A percentile compares a stretch with the other conserved stretches of the same genome.
These are phyloP conservation scores for Nicotiana benthamiana DNA, from an alignment of 257 asterid genomes.

Conservation along the genomic window DNA sequence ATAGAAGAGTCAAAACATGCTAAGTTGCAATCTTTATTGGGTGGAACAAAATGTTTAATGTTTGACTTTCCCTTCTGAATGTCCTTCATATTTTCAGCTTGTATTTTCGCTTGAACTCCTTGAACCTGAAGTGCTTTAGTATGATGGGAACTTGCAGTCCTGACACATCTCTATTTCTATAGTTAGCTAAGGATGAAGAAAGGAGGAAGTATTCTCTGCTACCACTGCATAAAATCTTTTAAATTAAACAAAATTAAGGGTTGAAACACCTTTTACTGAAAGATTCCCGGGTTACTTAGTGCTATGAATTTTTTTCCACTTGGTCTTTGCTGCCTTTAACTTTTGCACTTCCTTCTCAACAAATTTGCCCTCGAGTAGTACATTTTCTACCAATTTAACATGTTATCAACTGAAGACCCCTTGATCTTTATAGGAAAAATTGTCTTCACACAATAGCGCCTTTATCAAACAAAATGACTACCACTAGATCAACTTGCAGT, in stretches of 20 bases:
- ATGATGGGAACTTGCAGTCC: neutral
- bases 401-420: neutral
- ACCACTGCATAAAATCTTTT: neutral
- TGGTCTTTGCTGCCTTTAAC: neutral
- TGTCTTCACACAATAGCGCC: neutral
- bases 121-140: neutral
- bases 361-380: neutral
- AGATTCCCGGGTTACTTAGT: neutral
- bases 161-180: neutral
- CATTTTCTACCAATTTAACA: neutral
- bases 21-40: neutral
- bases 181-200: neutral
- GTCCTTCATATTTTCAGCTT: neutral
- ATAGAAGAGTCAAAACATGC: neutral
- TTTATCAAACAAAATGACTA: neutral
- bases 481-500: neutral
- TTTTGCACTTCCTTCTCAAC: neutral
- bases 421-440: neutral
- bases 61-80: neutral
- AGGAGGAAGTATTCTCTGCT: slow-evolving; percentile 1
- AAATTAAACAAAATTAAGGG: neutral
- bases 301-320: neutral
- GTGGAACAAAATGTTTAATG: neutral
- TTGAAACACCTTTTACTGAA: slow-evolving; percentile 1
- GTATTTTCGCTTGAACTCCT: neutral